Evolutionary conservation across 1,284 basidiomycete genomes (phyloP), one percentile per base, ranked within the genome.

Genomic region (Neotropicomus parvogracilis): DNA sequence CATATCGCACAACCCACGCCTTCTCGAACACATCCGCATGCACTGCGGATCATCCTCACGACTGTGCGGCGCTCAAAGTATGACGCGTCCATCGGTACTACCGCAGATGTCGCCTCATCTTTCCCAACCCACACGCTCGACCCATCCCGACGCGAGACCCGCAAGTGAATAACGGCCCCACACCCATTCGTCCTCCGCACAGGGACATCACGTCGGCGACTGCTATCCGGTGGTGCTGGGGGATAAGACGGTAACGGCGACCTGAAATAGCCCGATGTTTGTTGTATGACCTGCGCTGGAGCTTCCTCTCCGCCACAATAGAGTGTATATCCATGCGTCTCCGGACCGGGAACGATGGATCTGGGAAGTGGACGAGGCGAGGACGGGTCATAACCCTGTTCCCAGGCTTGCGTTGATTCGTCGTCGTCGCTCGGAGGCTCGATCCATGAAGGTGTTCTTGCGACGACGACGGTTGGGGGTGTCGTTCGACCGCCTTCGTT

Each of bases 1-100:
- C 81, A 85, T 36, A 75, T 72, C 2, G 77, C 71, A 63, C 83
- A 85, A 20, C 79, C 83, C 11, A 85, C 70, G 4, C 80, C 81
- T 62, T 83, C 81, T 40, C 78, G 72, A 35, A 81, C 62, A 57
- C 83, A 85, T 17, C 82, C 80, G 54, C 82, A 85, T 3, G 76
- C 66, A 54, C 74, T 80, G 54, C 69, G 70, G 50, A 76, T 67
- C 63, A 78, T 74, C 60, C 72, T 74, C 31, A 73, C 72, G 8
- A 74, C 68, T 10, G 72, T 67, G 13, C 68, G 59, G 33, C 70
- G 65, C 49, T 78, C 78, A 59, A 83, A 81, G 60, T 83, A 83
- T 6, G 62, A 64, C 10, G 75, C 55, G 46, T 81, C 77, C 56
- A 85, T 65, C 1, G 38, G 71, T 58, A 38, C 77, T 34, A 86